Percentiles rank a stretch among this genome's conserved stretches.
These are phyloP conservation scores for Beta lomatogona DNA, from an alignment of 179 eudicot genomes.

Conservation along the genomic window DNA sequence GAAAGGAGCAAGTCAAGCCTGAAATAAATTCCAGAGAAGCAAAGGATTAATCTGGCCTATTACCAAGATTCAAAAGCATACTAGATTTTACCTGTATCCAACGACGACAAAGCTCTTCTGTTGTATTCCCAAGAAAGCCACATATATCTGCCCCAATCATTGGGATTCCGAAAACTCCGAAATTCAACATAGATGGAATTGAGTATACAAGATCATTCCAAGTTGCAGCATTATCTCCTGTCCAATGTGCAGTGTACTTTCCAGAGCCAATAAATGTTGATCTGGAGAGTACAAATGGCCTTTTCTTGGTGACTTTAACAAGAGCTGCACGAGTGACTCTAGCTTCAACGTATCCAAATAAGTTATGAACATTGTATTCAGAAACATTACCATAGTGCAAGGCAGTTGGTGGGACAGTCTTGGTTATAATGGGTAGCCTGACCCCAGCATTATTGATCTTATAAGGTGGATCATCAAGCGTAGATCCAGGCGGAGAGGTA, in stretches of 20 bases:
- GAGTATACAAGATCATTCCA: slow-evolving; percentile 50
- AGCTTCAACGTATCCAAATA: slow-evolving; percentile 44
- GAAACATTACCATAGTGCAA: slow-evolving; percentile 39
- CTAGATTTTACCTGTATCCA: slow-evolving; percentile 44
- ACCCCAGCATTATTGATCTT: slow-evolving; percentile 41
- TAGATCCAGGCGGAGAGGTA: slow-evolving; percentile 32
- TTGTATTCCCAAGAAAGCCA: slow-evolving; percentile 43
- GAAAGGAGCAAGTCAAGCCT: too few relatives aligned
- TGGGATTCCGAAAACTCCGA: slow-evolving; percentile 48
- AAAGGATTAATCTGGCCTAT: too few relatives aligned
- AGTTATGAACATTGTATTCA: slow-evolving; percentile 47
- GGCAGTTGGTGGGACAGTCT: slow-evolving; percentile 40
- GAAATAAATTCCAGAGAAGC: too few relatives aligned
- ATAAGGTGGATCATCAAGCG: slow-evolving; percentile 50
- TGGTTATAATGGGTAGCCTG: slow-evolving; percentile 28
- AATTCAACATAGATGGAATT: slow-evolving; percentile 44
- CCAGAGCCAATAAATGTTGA: slow-evolving; percentile 53
- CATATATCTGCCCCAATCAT: slow-evolving; percentile 61
- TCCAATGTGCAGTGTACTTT: slow-evolving; percentile 51
- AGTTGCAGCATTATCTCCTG: slow-evolving; percentile 56
- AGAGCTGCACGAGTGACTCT: slow-evolving; percentile 36
- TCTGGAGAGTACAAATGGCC: slow-evolving; percentile 45
- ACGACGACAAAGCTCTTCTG: slow-evolving; percentile 51
- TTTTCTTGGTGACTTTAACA: slow-evolving; percentile 27
- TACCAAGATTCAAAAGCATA: too few relatives aligned